These are phyloP conservation scores for Yamadazyma scolyti DNA, from an alignment of 805 yeast genomes.

Conservation along the genomic window DNA sequence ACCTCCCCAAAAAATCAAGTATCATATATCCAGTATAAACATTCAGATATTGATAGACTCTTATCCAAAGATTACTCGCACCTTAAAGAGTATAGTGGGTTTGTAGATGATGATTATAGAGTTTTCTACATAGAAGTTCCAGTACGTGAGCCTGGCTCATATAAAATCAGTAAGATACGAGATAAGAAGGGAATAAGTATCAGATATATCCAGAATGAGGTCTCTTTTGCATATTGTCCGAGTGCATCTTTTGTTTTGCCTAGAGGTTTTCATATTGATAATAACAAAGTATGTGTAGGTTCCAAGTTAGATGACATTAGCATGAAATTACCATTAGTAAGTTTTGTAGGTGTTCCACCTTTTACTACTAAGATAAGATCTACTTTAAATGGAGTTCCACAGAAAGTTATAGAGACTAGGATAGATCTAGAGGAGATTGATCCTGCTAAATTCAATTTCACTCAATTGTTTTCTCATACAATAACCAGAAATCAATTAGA, in stretches of 20 bases:
- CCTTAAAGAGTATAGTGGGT: constrained; percentile 15
- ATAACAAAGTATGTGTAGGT: constrained; percentile 53
- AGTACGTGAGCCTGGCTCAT: constrained; percentile 68
- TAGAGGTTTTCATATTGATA: constrained; percentile 19
- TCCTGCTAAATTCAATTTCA: constrained; percentile 7
- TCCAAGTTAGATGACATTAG: constrained; percentile 41
- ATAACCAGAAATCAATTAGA: constrained; percentile 32
- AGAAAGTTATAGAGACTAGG: constrained; percentile 12
- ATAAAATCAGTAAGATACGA: constrained; percentile 60
- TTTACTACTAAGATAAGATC: constrained; percentile 22
- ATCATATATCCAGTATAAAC: constrained; percentile 50
- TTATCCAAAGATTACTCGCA: constrained; percentile 28
- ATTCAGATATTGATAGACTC: constrained; percentile 48
- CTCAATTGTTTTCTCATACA: constrained; percentile 9
- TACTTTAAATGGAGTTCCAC: constrained; percentile 20
- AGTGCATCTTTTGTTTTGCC: constrained; percentile 51
- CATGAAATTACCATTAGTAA: constrained; percentile 39
- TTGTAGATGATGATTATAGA: constrained; percentile 26
- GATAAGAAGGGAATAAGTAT: constrained; percentile 63
- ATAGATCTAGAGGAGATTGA: constrained; percentile 3
- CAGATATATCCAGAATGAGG: constrained; percentile 56
- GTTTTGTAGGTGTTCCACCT: constrained; percentile 77
- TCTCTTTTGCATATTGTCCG: constrained; percentile 77
- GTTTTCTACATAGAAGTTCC: constrained; percentile 66
- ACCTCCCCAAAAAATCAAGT: constrained; percentile 52